Base-by-base conservation (phyloP, 2,329 filamentous ascomycete genomes). In the Zalaria obscura region DNA sequence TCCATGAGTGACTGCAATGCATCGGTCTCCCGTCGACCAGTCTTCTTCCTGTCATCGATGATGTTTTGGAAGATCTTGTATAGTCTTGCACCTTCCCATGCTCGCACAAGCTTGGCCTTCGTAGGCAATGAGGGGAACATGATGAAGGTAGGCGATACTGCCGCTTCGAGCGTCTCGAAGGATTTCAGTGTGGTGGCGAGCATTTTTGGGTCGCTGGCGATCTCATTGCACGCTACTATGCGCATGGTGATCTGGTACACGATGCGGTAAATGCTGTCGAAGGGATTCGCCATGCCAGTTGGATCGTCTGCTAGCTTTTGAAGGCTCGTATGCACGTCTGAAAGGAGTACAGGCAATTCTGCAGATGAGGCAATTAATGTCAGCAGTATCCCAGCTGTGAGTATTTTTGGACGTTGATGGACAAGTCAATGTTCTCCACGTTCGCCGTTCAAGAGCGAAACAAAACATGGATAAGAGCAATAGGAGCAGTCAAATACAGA, bases 191-290 rank as follows among this genome's bases (percentile, higher is more conserved):
- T 65, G 32, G 61, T 55, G n/a, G 54, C 55, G 3, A 72, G 49
- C 18, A 70, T 50, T 4, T 46, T 47, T 0, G 62, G 60, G 39
- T 70, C 58, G 3, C 70, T 59, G 9, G 71, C 72, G 26, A 77
- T 66, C 35, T 77, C 73, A 28, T 66, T 59, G 40, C 64, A 64
- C 5, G 69, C 73, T 1, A 76, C 61, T 4, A 65, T 70, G 8
- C 73, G 66, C 59, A 76, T 73, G 3, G 71, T 76, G n/a, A 77
- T 61, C 50, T 68, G 63, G 53, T 70, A 77, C 1, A 76, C 62
- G 41, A 73, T 58, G 4, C 60, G 53, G 50, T 73, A 74, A 37
- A 76, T 59, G 50, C 63, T 62, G 31, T 73, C 63, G 49, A 76
- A 76, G 0, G 73, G 72, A 46, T 76, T 64, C 5, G 69, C 68